Conservation (phyloP, 208 protist genomes). For the Leishmania tarentolae region DNA sequence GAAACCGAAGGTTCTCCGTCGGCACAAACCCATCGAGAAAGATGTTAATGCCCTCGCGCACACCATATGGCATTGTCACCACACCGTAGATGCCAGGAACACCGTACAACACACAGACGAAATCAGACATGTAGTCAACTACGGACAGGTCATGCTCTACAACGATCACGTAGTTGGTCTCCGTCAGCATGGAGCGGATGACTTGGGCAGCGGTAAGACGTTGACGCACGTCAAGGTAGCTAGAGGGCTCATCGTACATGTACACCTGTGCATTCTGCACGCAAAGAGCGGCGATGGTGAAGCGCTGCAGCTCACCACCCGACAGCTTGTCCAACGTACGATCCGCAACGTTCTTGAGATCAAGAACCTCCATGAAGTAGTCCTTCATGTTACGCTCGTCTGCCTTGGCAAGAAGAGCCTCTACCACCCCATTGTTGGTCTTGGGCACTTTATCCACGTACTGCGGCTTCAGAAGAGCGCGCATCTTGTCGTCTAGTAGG, state of each 20-base stretch:
- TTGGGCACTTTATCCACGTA: slow-evolving; percentile 99
- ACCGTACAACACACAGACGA: slow-evolving; percentile 99
- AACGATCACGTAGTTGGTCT: slow-evolving; percentile 97
- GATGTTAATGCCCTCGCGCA: slow-evolving; percentile 99
- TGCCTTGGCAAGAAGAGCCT: slow-evolving; percentile 91
- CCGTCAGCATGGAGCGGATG: slow-evolving; percentile 95
- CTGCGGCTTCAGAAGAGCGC: slow-evolving; percentile 99
- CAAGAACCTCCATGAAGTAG: slow-evolving; percentile 87
- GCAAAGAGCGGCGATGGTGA: slow-evolving; percentile 97
- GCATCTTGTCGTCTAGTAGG: slow-evolving; percentile 98
- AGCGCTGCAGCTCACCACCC: slow-evolving; percentile 99
- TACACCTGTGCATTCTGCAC: slow-evolving; percentile 95
- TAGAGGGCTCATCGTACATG: slow-evolving; percentile 99
- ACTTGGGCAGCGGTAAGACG: slow-evolving; percentile 97
- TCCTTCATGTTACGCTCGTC: slow-evolving; percentile 88
- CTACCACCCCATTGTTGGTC: slow-evolving; percentile 95
- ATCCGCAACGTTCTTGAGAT: slow-evolving; percentile 94
- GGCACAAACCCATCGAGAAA: slow-evolving; percentile 99
- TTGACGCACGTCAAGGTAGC: slow-evolving; percentile 99
- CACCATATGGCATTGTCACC: slow-evolving; percentile 99
- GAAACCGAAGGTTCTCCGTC: slow-evolving; percentile 99
- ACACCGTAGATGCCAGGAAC: slow-evolving; percentile 99
- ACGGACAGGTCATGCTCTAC: slow-evolving; percentile 99
- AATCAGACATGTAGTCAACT: slow-evolving; percentile 99
- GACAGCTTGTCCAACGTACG: slow-evolving; percentile 97